Conservation (phyloP, 805 yeast species). For the Candida pseudoglaebosa region DNA sequence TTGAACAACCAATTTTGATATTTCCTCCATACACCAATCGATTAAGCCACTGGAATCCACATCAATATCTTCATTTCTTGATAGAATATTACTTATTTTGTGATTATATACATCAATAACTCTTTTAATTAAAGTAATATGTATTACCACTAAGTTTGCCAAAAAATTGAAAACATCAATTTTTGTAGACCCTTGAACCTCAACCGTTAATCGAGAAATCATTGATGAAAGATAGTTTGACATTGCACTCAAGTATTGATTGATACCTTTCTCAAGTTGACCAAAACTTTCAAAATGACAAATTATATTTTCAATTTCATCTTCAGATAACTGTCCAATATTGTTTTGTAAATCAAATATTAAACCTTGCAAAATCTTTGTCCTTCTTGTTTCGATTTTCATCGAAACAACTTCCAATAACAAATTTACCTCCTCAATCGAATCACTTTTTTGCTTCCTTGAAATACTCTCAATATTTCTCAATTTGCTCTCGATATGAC, state of each 20-base stretch:
- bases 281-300: conserved; percentile 33
- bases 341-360: conserved; percentile 35
- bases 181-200: conserved; percentile 41
- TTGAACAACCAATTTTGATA: conserved; percentile 53
- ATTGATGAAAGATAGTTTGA: conserved; percentile 27
- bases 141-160: conserved; percentile 35
- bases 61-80: conserved; percentile 24
- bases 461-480: conserved; percentile 23
- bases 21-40: conserved; percentile 72
- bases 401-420: conserved; percentile 40
- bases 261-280: conserved; percentile 33
- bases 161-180: conserved; percentile 40
- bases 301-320: conserved; percentile 31
- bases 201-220: conserved; percentile 31
- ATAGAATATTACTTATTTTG: conserved; percentile 43
- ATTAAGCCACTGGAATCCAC: conserved; percentile 56
- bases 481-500: conserved; percentile 33
- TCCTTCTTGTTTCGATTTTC: conserved; percentile 36
- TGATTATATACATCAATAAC: conserved; percentile 53
- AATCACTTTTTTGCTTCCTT: conserved; percentile 1
- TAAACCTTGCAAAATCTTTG: conserved; percentile 32
- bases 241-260: conserved; percentile 31
- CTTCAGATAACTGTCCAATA: conserved; percentile 25
- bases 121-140: conserved; percentile 44
- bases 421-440: conserved; percentile 19